Conservation (phyloP, 192 early-diverging fungal genomes). For the Podila minutissima region DNA sequence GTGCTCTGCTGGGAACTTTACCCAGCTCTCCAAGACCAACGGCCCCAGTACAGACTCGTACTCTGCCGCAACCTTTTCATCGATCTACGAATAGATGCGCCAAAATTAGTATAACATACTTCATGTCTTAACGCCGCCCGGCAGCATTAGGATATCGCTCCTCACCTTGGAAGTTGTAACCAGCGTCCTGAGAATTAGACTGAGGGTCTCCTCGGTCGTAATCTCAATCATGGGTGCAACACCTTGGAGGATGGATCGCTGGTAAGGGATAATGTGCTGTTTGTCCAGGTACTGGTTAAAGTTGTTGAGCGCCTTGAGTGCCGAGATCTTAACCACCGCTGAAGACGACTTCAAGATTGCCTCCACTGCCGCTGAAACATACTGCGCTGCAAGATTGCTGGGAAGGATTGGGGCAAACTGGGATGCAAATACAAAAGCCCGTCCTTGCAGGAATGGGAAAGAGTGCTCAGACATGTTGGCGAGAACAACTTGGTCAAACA, state of each 20-base stretch:
- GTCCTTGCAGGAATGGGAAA: slow-evolving; percentile 86
- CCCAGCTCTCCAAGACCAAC: slow-evolving; percentile 80
- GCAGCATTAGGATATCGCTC: not conserved
- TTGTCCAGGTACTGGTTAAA: slow-evolving; percentile 57
- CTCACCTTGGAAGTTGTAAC: slow-evolving; percentile 65
- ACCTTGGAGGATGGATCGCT: slow-evolving; percentile 67
- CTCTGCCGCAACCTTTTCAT: slow-evolving; percentile 72
- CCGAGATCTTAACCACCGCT: slow-evolving; percentile 73
- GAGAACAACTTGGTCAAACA: slow-evolving; percentile 86
- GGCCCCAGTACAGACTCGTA: slow-evolving; percentile 77
- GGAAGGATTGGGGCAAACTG: slow-evolving; percentile 80
- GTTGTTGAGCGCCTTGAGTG: slow-evolving; percentile 72
- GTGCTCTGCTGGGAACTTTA: slow-evolving; percentile 75
- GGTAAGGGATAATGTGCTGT: slow-evolving; percentile 60
- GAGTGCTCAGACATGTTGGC: slow-evolving; percentile 61
- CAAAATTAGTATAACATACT: not conserved
- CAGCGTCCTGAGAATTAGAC: slow-evolving; percentile 72
- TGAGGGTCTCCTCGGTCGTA: slow-evolving; percentile 69
- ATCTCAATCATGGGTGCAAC: slow-evolving; percentile 59
- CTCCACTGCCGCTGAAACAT: slow-evolving; percentile 75
- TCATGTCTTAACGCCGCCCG: too few relatives aligned
- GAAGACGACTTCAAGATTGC: slow-evolving; percentile 63
- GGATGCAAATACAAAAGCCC: slow-evolving; percentile 86
- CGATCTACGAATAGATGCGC: slow-evolving; percentile 52
- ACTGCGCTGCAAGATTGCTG: slow-evolving; percentile 66